A percentile compares a stretch with the other conserved stretches of the same genome.
phyloP scores from a whole-genome alignment of 2,329 filamentous ascomycete genomes.

The Sordariomycetes sp. region DNA sequence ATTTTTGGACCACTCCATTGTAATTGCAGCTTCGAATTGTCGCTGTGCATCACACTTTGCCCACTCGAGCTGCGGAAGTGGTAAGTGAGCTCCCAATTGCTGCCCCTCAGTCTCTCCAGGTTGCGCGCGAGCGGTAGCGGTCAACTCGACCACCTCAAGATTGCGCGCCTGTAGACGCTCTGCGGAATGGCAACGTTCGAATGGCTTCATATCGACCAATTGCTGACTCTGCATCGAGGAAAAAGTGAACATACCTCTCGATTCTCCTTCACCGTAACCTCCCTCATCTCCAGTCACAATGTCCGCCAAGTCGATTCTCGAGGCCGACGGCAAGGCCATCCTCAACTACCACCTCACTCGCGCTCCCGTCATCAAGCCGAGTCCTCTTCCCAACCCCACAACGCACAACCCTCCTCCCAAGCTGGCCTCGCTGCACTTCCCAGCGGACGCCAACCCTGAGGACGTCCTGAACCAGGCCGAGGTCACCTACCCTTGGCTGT shows the following conservation, averaged over 20 bases:
- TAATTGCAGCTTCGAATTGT: background rate
- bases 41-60: background rate
- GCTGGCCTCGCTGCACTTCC: conserved; percentile 87
- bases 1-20: conserved; percentile 1
- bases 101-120: background rate
- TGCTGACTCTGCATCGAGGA: background rate
- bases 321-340: conserved; percentile 99
- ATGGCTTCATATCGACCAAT: background rate
- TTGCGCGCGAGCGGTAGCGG: background rate
- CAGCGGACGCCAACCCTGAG: conserved; percentile 74
- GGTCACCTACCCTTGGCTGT: conserved; percentile 92
- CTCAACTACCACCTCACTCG: conserved; percentile 99
- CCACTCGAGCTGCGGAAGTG: conserved; percentile 4
- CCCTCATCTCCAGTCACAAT: conserved; percentile 22
- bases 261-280: conserved; percentile 6
- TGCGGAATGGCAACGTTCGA: background rate
- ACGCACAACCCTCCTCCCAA: conserved; percentile 90
- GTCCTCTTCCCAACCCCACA: conserved; percentile 72
- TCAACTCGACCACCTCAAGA: too few relatives aligned
- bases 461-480: conserved; percentile 91
- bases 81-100: conserved; percentile 2
- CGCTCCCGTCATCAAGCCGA: conserved; percentile 94
- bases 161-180: background rate
- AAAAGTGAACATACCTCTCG: background rate
- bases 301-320: conserved; percentile 83